These are phyloP conservation scores for Saccharomycopsis oosterbeekiorum DNA, from an alignment of 805 yeast species.

Conservation along the genomic window DNA sequence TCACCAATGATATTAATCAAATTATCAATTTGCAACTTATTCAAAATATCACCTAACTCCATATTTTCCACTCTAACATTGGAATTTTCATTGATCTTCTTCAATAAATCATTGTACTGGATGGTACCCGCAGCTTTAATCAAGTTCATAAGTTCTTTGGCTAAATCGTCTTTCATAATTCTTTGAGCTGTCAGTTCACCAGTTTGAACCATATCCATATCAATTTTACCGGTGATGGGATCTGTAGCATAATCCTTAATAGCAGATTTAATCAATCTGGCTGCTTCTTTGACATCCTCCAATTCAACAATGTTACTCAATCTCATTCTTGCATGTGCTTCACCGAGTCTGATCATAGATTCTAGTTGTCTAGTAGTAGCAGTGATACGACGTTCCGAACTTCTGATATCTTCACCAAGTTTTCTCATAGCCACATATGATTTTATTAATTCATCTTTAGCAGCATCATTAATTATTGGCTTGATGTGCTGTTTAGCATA, in stretches of 20 bases:
- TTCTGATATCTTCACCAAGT: conserved; percentile 81
- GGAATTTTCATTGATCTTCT: conserved; percentile 56
- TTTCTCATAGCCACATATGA: conserved; percentile 91
- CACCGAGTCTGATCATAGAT: conserved; percentile 87
- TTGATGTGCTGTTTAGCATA: conserved; percentile 81
- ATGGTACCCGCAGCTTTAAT: conserved; percentile 43
- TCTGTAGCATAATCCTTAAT: conserved; percentile 97
- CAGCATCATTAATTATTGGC: conserved; percentile 74
- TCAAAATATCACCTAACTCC: conserved; percentile 59
- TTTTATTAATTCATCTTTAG: conserved; percentile 75
- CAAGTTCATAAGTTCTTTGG: conserved; percentile 46
- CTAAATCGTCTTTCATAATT: conserved; percentile 61
- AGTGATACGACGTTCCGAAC: conserved; percentile 83
- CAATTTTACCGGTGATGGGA: conserved; percentile 92
- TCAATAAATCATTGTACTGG: conserved; percentile 47
- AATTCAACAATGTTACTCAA: conserved; percentile 60
- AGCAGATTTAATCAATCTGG: conserved; percentile 84
- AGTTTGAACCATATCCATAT: conserved; percentile 94
- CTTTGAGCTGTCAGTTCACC: conserved; percentile 88
- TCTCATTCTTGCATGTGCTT: conserved; percentile 97
- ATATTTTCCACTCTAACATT: conserved; percentile 56
- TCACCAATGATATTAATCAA: conserved; percentile 62
- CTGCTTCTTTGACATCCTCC: conserved; percentile 86
- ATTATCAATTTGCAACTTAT: conserved; percentile 63
- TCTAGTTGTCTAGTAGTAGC: conserved; percentile 97